Evolutionary conservation across 2,329 filamentous ascomycete genomes (phyloP).

Genomic region (Claviceps capensis): DNA sequence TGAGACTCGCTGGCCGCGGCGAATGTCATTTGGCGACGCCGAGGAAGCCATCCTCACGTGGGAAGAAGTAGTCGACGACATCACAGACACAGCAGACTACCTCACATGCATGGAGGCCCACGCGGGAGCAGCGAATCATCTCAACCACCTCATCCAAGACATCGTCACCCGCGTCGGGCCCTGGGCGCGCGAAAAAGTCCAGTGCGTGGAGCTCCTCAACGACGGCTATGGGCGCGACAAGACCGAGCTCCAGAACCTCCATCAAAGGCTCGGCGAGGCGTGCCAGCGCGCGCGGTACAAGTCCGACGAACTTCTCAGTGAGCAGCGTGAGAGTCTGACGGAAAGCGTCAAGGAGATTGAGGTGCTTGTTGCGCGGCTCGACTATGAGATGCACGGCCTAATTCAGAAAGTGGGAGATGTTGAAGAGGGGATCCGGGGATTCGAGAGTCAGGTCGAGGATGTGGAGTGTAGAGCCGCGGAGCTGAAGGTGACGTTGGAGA

Average conservation of each 20-base stretch:
- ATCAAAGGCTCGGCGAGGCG: conserved; percentile 55
- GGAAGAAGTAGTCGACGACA: conserved; percentile 37
- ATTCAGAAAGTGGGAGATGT: conserved; percentile 72
- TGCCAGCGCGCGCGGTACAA: conserved; percentile 54
- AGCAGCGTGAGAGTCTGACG: conserved; percentile 53
- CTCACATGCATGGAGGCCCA: conserved; percentile 18
- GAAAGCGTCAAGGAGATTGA: conserved; percentile 70
- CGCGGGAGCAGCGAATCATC: conserved; percentile 39
- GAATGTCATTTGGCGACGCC: conserved; percentile 62
- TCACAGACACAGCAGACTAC: conserved; percentile 19
- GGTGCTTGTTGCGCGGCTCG: conserved; percentile 66
- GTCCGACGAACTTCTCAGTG: conserved; percentile 53
- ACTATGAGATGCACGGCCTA: conserved; percentile 82
- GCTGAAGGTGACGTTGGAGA: conserved; percentile 48
- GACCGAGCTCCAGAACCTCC: conserved; percentile 51
- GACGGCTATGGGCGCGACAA: conserved; percentile 47
- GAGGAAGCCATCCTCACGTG: conserved; percentile 62
- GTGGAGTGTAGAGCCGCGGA: conserved; percentile 52
- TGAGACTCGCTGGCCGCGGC: conserved; percentile 53
- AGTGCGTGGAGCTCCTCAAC: conserved; percentile 44
- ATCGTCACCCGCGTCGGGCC: conserved; percentile 40
- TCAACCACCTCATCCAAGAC: conserved; percentile 38
- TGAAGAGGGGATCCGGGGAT: conserved; percentile 66
- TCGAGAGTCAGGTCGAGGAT: conserved; percentile 63
- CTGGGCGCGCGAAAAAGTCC: conserved; percentile 48